Conservation (phyloP, 768 basidiomycete genomes). For the Suillus lakei region DNA sequence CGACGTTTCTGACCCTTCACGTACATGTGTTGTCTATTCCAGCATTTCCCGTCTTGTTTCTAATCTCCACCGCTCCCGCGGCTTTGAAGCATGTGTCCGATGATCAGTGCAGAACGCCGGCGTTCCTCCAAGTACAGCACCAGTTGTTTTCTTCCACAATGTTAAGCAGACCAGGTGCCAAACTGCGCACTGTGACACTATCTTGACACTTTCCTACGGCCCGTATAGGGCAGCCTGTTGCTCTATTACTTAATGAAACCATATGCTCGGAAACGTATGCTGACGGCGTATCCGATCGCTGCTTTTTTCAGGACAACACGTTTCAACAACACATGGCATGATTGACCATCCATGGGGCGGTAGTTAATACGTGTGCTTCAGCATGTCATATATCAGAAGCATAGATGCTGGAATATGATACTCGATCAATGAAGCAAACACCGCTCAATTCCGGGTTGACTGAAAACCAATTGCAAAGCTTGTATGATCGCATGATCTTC, state of each 20-base stretch:
- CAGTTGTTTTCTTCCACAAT: slow-evolving; percentile 16
- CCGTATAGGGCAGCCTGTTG: slow-evolving; percentile 9
- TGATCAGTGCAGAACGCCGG: slow-evolving; percentile 1
- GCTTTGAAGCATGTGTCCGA: slow-evolving; percentile 18
- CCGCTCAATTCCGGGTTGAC: slow-evolving; percentile 6
- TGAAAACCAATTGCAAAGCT: slow-evolving; percentile 1
- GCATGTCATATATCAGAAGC: slow-evolving; percentile 13
- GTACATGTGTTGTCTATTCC: slow-evolving; percentile 37
- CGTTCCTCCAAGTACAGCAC: slow-evolving; percentile 17
- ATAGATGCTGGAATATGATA: slow-evolving; percentile 13
- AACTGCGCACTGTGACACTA: slow-evolving; percentile 30
- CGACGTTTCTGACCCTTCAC: slow-evolving; percentile 38
- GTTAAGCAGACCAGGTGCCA: slow-evolving; percentile 21
- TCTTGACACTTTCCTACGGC: slow-evolving; percentile 25
- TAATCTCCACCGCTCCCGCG: slow-evolving; percentile 38
- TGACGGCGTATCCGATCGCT: slow-evolving; percentile 7
- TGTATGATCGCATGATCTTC: slow-evolving; percentile 9
- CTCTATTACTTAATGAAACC: slow-evolving; percentile 9
- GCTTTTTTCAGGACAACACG: slow-evolving; percentile 28
- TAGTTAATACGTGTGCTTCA: slow-evolving; percentile 10
- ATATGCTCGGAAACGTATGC: neutral
- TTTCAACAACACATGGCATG: slow-evolving; percentile 28
- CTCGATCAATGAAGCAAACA: slow-evolving; percentile 16
- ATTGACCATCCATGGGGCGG: slow-evolving; percentile 11
- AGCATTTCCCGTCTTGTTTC: slow-evolving; percentile 25